These are phyloP conservation scores for Exobasidium cylindrosporum DNA, from an alignment of 1,284 basidiomycete species.

Conservation along the genomic window DNA sequence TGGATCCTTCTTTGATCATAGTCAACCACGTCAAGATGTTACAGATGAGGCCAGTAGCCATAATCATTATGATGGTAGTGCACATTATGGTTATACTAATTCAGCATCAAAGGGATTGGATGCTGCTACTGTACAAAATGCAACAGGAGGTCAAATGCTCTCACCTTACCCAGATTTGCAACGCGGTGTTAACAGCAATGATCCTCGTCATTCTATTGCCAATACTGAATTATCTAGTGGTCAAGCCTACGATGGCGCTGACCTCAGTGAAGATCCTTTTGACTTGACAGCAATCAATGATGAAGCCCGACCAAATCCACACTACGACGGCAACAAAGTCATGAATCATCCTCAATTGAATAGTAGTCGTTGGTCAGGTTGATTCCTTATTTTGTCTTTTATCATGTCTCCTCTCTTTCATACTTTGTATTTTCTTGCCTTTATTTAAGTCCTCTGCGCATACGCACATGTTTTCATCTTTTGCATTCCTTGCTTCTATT, in stretches of 20 bases:
- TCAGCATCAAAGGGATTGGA: conserved; percentile 3
- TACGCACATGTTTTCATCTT: too few species aligned
- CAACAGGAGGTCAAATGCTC: neutral
- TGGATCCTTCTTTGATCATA: neutral
- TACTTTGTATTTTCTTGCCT: too few species aligned
- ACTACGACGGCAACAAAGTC: neutral
- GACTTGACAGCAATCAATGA: neutral
- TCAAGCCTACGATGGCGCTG: neutral
- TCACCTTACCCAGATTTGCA: neutral
- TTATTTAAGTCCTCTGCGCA: too few species aligned
- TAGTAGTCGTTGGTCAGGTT: conserved; percentile 5
- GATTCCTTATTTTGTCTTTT: neutral
- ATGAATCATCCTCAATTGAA: neutral
- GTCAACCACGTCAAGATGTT: neutral
- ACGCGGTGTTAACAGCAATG: neutral
- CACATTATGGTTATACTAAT: conserved; percentile 7
- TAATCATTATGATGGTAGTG: neutral
- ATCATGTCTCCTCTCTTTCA: neutral
- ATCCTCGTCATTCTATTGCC: neutral
- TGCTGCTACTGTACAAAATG: neutral
- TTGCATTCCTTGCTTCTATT: too few species aligned
- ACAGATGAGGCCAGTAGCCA: neutral
- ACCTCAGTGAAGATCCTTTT: conserved; percentile 6
- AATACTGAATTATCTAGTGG: neutral
- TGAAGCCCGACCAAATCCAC: neutral